Base-by-base conservation (phyloP, 2,329 filamentous ascomycete species). In the Aspergillus sp. region DNA sequence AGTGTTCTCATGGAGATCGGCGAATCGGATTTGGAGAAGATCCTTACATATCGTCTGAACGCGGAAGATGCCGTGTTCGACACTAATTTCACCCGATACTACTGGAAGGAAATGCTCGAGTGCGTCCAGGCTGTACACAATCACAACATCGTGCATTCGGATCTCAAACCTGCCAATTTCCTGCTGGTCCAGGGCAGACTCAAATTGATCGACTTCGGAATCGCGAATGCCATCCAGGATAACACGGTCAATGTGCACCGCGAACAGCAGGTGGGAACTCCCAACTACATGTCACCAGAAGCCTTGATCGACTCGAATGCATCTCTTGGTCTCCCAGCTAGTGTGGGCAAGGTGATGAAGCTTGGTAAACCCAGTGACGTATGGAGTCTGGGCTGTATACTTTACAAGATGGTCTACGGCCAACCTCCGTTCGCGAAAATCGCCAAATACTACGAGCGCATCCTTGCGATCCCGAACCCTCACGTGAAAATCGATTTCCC, bases 51-150 rank as follows among this genome's bases (percentile, higher is more conserved):
- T 64, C 87, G 88, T 10, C 80, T 91, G 69, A 91, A 88, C 69
- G 85, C 82, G 0, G 89, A 92, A 61, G 86, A 90, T 56, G 86
- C 90, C 45, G 85, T 84, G 60, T 89, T 99, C 61, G 95, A 99
- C 72, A 84, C 91, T 1, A 90, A 90, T 55, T 97, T 98, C 74
- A 92, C 95, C 12, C 90, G 95, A n/a, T 96, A 91, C 77, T 96
- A 96, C 81, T 99, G 95, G 95, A 95, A 96, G 75, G 95, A 99
- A 78, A 99, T 99, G 95, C 87, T 99, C 18, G 92, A 96, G 75
- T 98, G 95, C 73, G 87, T 99, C 6, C 86, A 91, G 66, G 87
- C 94, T 0, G 92, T 99, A 1, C 95, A 99, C 73, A 85, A 90
- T 12, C 84, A 89, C 73, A 92, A 97, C 71, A 93, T 99, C 64